These are phyloP conservation scores for Ulvella scutata DNA, from an alignment of 139 green algal genomes.

Conservation along the genomic window DNA sequence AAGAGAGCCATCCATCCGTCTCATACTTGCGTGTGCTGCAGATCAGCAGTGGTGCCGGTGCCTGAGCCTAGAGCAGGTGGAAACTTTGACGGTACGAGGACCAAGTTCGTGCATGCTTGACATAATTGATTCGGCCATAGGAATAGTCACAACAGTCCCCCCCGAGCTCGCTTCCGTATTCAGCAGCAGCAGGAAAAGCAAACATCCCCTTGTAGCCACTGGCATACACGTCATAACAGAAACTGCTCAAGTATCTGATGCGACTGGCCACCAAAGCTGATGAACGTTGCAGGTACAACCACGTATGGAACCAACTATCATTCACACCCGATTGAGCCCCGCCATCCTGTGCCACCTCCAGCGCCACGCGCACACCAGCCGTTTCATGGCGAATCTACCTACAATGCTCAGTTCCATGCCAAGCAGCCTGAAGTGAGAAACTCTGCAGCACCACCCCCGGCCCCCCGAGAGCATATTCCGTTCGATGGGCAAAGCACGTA, in stretches of 20 bases:
- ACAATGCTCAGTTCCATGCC: conserved; percentile 6
- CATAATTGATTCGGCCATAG: too few species aligned
- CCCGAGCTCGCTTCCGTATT: too few species aligned
- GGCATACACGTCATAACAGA: too few species aligned
- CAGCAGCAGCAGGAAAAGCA: too few species aligned
- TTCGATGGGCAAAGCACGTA: background rate
- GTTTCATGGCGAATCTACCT: conserved; percentile 10
- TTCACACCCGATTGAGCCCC: background rate
- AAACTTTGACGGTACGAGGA: background rate
- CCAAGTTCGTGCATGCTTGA: too few species aligned
- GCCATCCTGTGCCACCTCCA: background rate
- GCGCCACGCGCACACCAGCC: background rate
- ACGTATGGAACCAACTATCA: conserved; percentile 1
- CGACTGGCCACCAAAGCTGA: too few species aligned
- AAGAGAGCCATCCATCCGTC: too few species aligned
- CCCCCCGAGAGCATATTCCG: background rate
- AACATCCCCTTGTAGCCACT: too few species aligned
- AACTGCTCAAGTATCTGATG: too few species aligned
- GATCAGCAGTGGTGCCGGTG: background rate
- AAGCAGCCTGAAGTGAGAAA: background rate
- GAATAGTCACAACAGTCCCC: too few species aligned
- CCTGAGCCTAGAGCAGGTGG: background rate
- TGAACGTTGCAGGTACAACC: too few species aligned
- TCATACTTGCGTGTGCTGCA: background rate
- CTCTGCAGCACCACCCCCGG: background rate